Base-by-base conservation (phyloP, 331 rosid species). In the Malus hybrid region DNA sequence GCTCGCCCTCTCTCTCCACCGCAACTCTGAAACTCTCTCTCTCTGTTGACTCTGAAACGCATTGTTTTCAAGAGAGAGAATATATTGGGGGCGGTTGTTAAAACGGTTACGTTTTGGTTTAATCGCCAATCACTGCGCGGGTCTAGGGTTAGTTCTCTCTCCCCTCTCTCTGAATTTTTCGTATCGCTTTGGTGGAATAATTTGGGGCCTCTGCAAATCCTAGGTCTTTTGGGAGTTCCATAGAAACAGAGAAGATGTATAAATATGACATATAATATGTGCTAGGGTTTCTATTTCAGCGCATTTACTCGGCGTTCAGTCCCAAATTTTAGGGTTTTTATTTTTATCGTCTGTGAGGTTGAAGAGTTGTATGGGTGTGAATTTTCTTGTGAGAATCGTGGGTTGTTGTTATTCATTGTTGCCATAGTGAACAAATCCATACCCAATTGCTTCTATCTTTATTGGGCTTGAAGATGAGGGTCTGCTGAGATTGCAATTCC, bases 141-240 rank as follows among this genome's bases (percentile, higher is more conserved):
- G 80, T 77, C 79, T 93, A 87, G 97, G 96, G 97, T 88, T 89
- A 73, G 91, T 84, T 72, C 83, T 63, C 71, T 69, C 27, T 70
- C 75, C 76, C 7, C 55, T 70, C 60, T 55, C 29, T 62, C 18
- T 46, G 59, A 69, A 12, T 39, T 68, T 79, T 80, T 75, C 65
- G 59, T 68, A 19, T 80, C n/a, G 72, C 33, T 66, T 60, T 44
- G 50, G 14, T 22, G 50, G 70, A 46, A 70, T 50, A 65, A 50
- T 44, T 39, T 70, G 73, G 76, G 65, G 9, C 39, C 80, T 76
- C 34, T 52, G 73, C 69, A 80, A 87, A 83, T 90, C 89, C 89
- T 94, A 85, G 86, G 72, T 81, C 54, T 18, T 42, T 44, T 71
- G 61, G 77, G 76, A 72, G 75, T 70, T 74, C 54, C 64, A 10